Evolutionary conservation across 306 rosid species (phyloP).

Genomic region (Quercus glauca): DNA sequence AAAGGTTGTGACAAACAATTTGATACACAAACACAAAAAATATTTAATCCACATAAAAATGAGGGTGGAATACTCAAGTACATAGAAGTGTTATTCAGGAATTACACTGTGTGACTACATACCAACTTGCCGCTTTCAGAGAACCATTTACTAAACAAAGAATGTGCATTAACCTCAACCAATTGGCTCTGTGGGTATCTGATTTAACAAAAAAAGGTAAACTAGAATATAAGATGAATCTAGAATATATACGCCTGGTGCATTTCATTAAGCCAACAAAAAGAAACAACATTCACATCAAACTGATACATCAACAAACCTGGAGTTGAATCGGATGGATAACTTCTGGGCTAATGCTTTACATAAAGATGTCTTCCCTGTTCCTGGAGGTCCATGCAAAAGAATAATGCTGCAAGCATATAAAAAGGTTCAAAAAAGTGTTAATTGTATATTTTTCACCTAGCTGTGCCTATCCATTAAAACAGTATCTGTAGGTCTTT

Average conservation of each 20-base stretch:
- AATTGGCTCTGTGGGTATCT: conserved; percentile 81
- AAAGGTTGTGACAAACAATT: background rate
- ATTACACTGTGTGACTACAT: conserved; percentile 25
- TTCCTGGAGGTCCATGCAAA: conserved; percentile 96
- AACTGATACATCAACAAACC: conserved; percentile 43
- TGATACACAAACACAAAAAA: background rate
- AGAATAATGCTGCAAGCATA: conserved; percentile 65
- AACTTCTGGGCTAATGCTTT: conserved; percentile 96
- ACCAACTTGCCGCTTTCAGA: conserved; percentile 99
- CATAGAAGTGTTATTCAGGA: conserved; percentile 14
- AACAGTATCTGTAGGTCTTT: background rate
- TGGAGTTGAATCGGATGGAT: conserved; percentile 68
- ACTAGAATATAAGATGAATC: conserved; percentile 1
- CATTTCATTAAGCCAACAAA: conserved; percentile 8
- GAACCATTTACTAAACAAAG: conserved; percentile 99
- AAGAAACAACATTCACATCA: background rate
- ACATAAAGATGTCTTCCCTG: conserved; percentile 94
- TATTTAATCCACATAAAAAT: conserved; percentile 1
- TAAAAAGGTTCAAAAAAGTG: conserved; percentile 5
- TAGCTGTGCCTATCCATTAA: background rate
- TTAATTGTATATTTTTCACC: background rate
- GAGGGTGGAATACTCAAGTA: conserved; percentile 5
- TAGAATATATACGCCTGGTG: background rate
- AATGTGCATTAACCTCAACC: conserved; percentile 97
- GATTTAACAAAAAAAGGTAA: conserved; percentile 13